Conservation (phyloP, 2,329 filamentous ascomycete species). For the Xylariaceae sp. region DNA sequence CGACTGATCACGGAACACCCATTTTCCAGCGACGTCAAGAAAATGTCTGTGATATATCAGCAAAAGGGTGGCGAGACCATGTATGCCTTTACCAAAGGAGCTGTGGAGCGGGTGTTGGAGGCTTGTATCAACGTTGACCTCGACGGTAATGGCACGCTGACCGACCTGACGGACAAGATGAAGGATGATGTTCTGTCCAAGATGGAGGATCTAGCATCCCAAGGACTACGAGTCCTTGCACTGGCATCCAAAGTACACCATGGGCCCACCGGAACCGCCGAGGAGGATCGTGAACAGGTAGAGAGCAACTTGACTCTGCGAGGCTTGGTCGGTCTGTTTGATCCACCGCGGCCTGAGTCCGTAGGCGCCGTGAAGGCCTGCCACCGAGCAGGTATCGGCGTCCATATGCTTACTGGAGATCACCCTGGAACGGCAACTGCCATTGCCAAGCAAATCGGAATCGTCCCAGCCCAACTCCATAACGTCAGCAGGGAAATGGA, state of each 20-base stretch:
- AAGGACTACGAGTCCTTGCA: slow-evolving; percentile 57
- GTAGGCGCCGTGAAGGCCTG: slow-evolving; percentile 51
- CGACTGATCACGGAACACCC: slow-evolving; percentile 57
- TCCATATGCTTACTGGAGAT: slow-evolving; percentile 63
- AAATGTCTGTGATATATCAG: slow-evolving; percentile 63
- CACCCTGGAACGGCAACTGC: slow-evolving; percentile 56
- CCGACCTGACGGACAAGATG: slow-evolving; percentile 38
- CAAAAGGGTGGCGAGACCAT: slow-evolving; percentile 26
- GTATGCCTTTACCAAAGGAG: slow-evolving; percentile 50
- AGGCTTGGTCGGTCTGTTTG: slow-evolving; percentile 63
- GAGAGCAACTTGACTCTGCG: slow-evolving; percentile 56
- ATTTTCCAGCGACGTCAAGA: slow-evolving; percentile 66
- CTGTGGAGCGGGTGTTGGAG: slow-evolving; percentile 59
- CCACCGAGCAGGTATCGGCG: slow-evolving; percentile 54
- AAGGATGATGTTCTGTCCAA: slow-evolving; percentile 47
- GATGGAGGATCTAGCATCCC: slow-evolving; percentile 53
- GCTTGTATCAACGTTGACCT: slow-evolving; percentile 43
- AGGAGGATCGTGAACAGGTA: slow-evolving; percentile 43
- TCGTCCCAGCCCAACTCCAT: slow-evolving; percentile 53
- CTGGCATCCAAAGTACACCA: slow-evolving; percentile 44
- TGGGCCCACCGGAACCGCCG: slow-evolving; percentile 35
- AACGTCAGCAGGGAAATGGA: slow-evolving; percentile 44
- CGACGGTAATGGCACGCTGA: slow-evolving; percentile 25
- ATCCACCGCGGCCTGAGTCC: slow-evolving; percentile 63
- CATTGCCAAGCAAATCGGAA: slow-evolving; percentile 55